Conservation (phyloP, 345 rosid species). For the Populus alba region DNA sequence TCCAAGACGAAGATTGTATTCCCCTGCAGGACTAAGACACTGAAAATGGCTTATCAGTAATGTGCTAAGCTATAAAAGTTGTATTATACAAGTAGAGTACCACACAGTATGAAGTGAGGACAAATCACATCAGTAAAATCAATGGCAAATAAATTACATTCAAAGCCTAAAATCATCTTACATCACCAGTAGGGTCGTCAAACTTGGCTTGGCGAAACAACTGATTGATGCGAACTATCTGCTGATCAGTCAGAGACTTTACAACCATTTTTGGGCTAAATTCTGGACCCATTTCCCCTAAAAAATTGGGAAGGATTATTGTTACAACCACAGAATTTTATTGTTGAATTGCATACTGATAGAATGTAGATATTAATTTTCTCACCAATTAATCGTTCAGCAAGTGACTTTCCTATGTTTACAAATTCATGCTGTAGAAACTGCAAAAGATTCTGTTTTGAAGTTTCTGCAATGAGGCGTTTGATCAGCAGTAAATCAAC, state of each 20-base stretch:
- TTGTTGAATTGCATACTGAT: not conserved
- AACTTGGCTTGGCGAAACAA: constrained; percentile 98
- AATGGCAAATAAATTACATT: not conserved
- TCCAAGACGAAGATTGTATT: constrained; percentile 96
- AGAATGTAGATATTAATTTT: not conserved
- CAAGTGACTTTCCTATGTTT: constrained; percentile 72
- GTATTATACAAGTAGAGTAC: not conserved
- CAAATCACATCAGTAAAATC: not conserved
- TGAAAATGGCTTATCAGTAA: constrained; percentile 29
- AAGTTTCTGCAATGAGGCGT: constrained; percentile 82
- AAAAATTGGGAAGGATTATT: constrained; percentile 10
- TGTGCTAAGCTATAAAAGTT: not conserved
- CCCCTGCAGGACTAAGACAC: constrained; percentile 99
- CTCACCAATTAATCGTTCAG: constrained; percentile 79
- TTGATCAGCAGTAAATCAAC: constrained; percentile 92
- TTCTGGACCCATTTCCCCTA: constrained; percentile 97
- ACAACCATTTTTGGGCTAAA: constrained; percentile 77
- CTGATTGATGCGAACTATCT: constrained; percentile 94
- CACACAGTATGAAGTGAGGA: not conserved
- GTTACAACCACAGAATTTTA: not conserved
- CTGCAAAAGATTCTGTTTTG: constrained; percentile 76
- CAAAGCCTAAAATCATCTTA: constrained; percentile 39
- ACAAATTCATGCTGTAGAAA: constrained; percentile 97
- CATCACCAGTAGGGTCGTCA: constrained; percentile 94
- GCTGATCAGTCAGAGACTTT: constrained; percentile 80